A percentile compares a stretch with the other conserved stretches of the same genome.
Conservation (phyloP, 129 eudicot species). For the Pulicaria dysenterica region DNA sequence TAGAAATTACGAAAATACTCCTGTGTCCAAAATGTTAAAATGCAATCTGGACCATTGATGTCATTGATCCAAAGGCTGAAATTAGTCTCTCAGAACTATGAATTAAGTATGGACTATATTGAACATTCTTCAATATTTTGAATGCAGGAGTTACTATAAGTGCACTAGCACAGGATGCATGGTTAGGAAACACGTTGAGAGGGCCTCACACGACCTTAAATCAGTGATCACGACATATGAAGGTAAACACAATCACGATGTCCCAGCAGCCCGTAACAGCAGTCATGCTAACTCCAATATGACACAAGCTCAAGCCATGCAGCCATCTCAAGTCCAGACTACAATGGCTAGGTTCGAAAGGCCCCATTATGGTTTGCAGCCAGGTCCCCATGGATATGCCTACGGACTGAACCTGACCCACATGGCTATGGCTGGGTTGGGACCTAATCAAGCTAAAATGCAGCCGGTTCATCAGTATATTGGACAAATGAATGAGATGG, state of each 20-base stretch:
- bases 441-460: constrained; percentile 39
- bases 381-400: constrained; percentile 46
- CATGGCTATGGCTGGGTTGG: constrained; percentile 55
- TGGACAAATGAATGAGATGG: constrained; percentile 50
- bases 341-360: constrained; percentile 47
- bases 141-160: constrained; percentile 76
- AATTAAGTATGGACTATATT: too few relatives aligned
- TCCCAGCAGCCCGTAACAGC: constrained; percentile 73
- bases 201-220: constrained; percentile 74
- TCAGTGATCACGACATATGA: constrained; percentile 83
- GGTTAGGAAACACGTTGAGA: constrained; percentile 71
- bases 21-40: too few relatives aligned
- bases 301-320: constrained; percentile 46
- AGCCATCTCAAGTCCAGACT: constrained; percentile 52
- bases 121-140: too few relatives aligned
- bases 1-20: too few relatives aligned
- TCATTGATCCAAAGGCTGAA: too few relatives aligned
- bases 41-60: too few relatives aligned
- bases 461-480: constrained; percentile 42
- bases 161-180: constrained; percentile 72
- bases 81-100: too few relatives aligned
- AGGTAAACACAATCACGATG: constrained; percentile 82
- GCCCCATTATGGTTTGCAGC: constrained; percentile 39
- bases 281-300: constrained; percentile 42
- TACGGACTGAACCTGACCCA: constrained; percentile 47